Percentiles rank a stretch among this genome's conserved stretches.
Evolutionary conservation across 108 stramenopile species (phyloP).

Genomic region (Seminavis robusta): DNA sequence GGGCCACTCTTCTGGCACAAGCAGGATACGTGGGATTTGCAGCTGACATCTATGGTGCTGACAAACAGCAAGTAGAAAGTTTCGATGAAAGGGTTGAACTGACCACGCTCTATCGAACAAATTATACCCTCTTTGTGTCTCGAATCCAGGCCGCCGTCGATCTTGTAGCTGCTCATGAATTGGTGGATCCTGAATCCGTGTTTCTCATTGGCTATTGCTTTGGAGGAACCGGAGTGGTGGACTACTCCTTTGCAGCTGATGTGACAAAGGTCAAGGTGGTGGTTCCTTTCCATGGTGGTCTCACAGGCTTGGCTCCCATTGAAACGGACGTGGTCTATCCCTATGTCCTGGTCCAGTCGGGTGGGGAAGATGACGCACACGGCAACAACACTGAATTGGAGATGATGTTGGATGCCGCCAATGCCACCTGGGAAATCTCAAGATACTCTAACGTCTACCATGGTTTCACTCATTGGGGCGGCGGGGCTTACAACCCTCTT

Average conservation of each 20-base stretch:
- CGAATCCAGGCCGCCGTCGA: conserved; percentile 37
- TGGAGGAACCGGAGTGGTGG: conserved; percentile 22
- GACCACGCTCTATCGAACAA: conserved; percentile 12
- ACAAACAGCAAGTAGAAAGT: conserved; percentile 13
- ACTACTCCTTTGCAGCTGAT: conserved; percentile 17
- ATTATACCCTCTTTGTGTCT: conserved; percentile 25
- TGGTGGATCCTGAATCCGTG: conserved; percentile 24
- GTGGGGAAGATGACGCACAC: conserved; percentile 34
- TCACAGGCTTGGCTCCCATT: conserved; percentile 12
- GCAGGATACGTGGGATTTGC: conserved; percentile 33
- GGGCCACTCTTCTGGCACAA: conserved; percentile 26
- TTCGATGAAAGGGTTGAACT: conserved; percentile 8
- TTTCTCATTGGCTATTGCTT: conserved; percentile 38
- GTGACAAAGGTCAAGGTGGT: conserved; percentile 25
- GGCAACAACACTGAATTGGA: conserved; percentile 34
- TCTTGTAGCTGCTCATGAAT: conserved; percentile 9
- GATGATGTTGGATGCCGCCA: conserved; percentile 19
- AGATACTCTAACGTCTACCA: conserved; percentile 22
- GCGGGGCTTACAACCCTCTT: conserved; percentile 8
- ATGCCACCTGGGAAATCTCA: conserved; percentile 40
- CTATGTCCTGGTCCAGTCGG: conserved; percentile 36
- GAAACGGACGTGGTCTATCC: conserved; percentile 11
- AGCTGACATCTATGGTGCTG: conserved; percentile 39
- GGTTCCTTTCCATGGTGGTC: conserved; percentile 36
- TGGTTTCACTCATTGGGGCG: conserved; percentile 12